phyloP scores from a whole-genome alignment of 805 yeast genomes.

The Cyberlindnera lachancei region DNA sequence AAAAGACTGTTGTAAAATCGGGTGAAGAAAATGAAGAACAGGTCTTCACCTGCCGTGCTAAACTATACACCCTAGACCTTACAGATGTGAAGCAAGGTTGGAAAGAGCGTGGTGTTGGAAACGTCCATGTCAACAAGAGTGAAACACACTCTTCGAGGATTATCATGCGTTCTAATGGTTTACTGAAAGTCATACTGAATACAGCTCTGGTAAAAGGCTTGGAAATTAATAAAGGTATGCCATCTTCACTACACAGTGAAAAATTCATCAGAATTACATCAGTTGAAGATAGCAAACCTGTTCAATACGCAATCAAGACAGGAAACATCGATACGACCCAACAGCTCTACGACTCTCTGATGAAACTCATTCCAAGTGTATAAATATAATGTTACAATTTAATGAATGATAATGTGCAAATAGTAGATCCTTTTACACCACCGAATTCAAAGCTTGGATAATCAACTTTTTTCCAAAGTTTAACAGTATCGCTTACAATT shows the following conservation, averaged over 20 bases:
- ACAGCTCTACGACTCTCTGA: constrained; percentile 46
- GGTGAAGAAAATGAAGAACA: constrained; percentile 88
- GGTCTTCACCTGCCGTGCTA: constrained; percentile 62
- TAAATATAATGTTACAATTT: constrained; percentile 19
- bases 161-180: constrained; percentile 87
- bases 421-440: constrained; percentile 81
- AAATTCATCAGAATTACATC: constrained; percentile 75
- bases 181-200: constrained; percentile 76
- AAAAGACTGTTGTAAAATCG: constrained; percentile 56
- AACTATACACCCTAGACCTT: constrained; percentile 69
- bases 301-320: constrained; percentile 77
- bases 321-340: constrained; percentile 54
- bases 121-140: constrained; percentile 63
- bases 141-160: constrained; percentile 51
- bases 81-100: constrained; percentile 67
- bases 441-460: constrained; percentile 88
- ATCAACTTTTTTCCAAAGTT: constrained; percentile 56
- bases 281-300: constrained; percentile 55
- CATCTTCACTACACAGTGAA: constrained; percentile 76
- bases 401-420: constrained; percentile 78
- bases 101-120: constrained; percentile 94
- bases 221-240: constrained; percentile 70
- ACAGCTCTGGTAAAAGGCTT: constrained; percentile 56
- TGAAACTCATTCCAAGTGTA: constrained; percentile 20
- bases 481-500: constrained; percentile 37